Base-by-base conservation (phyloP, 805 yeast species). In the Lipomyces sp. region DNA sequence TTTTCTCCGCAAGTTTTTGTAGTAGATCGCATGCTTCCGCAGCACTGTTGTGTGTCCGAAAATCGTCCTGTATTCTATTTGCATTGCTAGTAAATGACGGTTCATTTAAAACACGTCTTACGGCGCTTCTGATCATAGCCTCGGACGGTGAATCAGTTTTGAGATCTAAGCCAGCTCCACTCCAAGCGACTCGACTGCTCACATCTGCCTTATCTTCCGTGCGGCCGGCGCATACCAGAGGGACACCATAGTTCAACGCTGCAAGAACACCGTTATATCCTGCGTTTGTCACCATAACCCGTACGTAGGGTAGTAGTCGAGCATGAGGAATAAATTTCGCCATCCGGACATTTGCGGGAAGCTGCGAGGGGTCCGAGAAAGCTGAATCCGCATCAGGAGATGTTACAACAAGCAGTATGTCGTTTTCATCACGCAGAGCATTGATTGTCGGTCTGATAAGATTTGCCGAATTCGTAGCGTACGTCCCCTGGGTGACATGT, bases 161-260 rank as follows among this genome's bases (percentile, higher is more conserved):
- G 48, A 42, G 48, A 42, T 42, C 48, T 42, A 42, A 15, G 13
- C 48, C 48, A 42, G 48, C 48, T 15, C 48, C 48, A 42, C 24
- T 42, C 48, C 48, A 42, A 4, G 48, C 48, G 48, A 42, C 48
- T 42, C 48, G 15, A 18, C 48, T 42, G n/a, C 48, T 42, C 15
- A 42, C 48, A 42, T 42, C 48, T 42, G 48, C 48, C n/a, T 42
- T 42, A 18, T 42, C 48, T 42, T 42, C 48, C 48, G 48, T 42
- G 18, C 48, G 48, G n/a, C 48, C 48, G n/a, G 48, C 48, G 48
- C 48, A 42, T 1, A 42, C 48, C 15, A 42, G 48, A 3, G 48
- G 48, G 18, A 42, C 48, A 13, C 48, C 48, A 13, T 15, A 42
- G 48, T n/a, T 42, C 48, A 42, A 42, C 6, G 48, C 4, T 18